Evolutionary conservation across 23 red algal species (phyloP).

Genomic region (Gracilaria domingensis): DNA sequence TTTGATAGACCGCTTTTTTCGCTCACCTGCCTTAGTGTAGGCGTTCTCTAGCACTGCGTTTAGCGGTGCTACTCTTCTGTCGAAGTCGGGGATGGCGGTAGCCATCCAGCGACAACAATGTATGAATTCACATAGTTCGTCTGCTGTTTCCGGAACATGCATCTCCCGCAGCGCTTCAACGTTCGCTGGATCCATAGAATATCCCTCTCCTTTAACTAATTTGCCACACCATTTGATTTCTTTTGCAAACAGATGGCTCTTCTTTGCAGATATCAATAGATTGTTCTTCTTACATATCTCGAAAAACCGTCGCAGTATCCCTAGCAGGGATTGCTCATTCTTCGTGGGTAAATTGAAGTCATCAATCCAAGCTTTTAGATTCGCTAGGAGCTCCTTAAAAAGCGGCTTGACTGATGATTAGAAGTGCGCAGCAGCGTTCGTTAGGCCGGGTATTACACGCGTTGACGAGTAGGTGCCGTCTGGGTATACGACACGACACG

Average conservation of each 20-base stretch:
- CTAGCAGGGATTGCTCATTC: conserved; percentile 2
- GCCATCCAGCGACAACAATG: conserved; percentile 40
- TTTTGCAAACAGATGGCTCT: conserved; percentile 3
- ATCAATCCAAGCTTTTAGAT: conserved; percentile 62
- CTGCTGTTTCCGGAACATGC: conserved; percentile 1
- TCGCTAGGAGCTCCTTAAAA: conserved; percentile 8
- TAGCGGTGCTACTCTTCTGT: background rate
- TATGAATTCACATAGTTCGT: conserved; percentile 22
- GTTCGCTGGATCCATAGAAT: conserved; percentile 3
- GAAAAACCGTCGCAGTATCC: conserved; percentile 8
- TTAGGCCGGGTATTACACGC: conserved; percentile 34
- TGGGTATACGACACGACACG: conserved; percentile 30
- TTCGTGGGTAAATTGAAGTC: conserved; percentile 24
- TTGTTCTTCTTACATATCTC: conserved; percentile 29
- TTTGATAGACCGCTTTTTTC: background rate
- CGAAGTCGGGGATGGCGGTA: conserved; percentile 7
- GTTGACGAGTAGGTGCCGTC: conserved; percentile 17
- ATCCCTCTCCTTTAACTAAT: conserved; percentile 3
- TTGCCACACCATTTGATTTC: conserved; percentile 45
- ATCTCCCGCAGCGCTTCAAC: background rate
- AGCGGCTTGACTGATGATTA: conserved; percentile 25
- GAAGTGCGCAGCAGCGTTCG: conserved; percentile 40
- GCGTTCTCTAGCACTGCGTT: background rate
- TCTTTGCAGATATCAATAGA: conserved; percentile 21
- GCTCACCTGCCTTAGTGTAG: background rate